These are phyloP conservation scores for Tilletia setariae DNA, from an alignment of 1,284 basidiomycete genomes.

Conservation along the genomic window DNA sequence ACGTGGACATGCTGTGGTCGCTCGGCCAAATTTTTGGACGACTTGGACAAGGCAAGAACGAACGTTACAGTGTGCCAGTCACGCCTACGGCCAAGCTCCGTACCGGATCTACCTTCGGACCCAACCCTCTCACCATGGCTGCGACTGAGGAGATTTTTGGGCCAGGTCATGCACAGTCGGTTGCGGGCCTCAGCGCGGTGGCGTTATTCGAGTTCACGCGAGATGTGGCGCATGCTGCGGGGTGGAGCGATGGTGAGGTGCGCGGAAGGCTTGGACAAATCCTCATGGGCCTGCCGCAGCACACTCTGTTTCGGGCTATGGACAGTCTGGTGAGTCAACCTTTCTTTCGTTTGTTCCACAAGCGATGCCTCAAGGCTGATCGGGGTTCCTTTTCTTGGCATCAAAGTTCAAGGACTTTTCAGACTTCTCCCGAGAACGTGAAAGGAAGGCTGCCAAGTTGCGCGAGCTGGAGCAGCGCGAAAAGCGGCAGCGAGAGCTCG, in stretches of 20 bases:
- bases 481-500: not conserved
- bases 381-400: not conserved
- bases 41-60: slow-evolving; percentile 2
- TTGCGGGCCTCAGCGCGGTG: not conserved
- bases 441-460: not conserved
- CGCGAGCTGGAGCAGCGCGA: not conserved
- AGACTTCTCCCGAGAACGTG: not conserved
- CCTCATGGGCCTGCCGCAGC: slow-evolving; percentile 1
- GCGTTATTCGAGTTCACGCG: not conserved
- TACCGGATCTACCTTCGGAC: not conserved
- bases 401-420: slow-evolving; percentile 4
- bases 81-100: slow-evolving; percentile 11
- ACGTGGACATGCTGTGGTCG: not conserved
- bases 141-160: not conserved
- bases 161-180: not conserved
- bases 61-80: slow-evolving; percentile 1
- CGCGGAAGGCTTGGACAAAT: slow-evolving; percentile 1
- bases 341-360: not conserved
- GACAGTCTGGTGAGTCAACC: slow-evolving; percentile 10
- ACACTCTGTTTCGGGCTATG: slow-evolving; percentile 9
- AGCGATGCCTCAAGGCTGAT: not conserved
- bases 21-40: slow-evolving; percentile 10
- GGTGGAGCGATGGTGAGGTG: not conserved
- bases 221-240: not conserved
- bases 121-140: not conserved